These are phyloP conservation scores for Colletotrichum limetticola DNA, from an alignment of 2,329 filamentous ascomycete genomes.

Conservation along the genomic window DNA sequence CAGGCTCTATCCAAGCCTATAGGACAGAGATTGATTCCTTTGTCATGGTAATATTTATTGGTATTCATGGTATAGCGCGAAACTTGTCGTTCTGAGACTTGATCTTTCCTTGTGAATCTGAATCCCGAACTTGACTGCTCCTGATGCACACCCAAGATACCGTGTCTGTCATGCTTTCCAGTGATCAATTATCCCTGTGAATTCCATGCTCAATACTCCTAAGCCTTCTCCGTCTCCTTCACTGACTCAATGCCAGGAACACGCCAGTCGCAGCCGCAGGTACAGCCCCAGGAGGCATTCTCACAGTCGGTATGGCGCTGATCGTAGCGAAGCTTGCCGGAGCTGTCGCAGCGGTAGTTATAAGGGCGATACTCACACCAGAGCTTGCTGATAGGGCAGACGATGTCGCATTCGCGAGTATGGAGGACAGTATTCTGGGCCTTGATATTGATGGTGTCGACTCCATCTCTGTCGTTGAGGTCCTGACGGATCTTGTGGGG, in stretches of 20 bases:
- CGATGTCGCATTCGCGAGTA: not conserved
- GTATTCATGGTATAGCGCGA: no score
- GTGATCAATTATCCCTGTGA: not conserved
- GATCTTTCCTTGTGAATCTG: no score
- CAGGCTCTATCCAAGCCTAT: no score
- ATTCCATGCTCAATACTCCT: not conserved
- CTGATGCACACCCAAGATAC: not conserved
- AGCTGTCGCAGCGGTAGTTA: constrained; percentile 3
- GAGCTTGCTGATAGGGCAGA: not conserved
- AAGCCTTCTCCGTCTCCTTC: not conserved
- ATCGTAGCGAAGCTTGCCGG: not conserved
- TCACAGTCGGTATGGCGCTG: constrained; percentile 11
- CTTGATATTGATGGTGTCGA: not conserved
- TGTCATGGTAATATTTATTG: no score
- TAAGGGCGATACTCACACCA: constrained; percentile 1
- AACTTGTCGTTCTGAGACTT: no score
- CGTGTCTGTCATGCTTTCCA: not conserved
- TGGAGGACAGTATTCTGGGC: not conserved
- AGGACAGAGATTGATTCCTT: no score
- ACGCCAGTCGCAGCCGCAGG: constrained; percentile 13
- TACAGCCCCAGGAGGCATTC: not conserved
- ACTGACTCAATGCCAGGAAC: not conserved
- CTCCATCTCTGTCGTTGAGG: not conserved
- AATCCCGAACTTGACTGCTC: no score
- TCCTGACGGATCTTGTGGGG: not conserved